A percentile compares a stretch with the other conserved stretches of the same genome.
Evolutionary conservation across 2,329 filamentous ascomycete species (phyloP).

Genomic region (Chaetoscypha palmicola): DNA sequence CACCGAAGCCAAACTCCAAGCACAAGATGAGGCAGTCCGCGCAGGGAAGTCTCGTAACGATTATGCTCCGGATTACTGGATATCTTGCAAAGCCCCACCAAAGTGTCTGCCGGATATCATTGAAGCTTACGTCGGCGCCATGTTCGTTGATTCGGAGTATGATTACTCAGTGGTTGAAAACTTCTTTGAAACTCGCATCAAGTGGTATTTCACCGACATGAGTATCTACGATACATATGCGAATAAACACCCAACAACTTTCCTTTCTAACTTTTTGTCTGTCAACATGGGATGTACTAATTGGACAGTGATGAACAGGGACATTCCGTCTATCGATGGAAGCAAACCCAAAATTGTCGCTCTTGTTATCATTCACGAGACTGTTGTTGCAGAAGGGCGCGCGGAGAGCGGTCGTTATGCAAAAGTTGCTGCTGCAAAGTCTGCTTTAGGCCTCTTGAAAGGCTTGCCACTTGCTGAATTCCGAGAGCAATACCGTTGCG

Average conservation of each 20-base stretch:
- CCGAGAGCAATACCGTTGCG: slow-evolving; percentile 51
- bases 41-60: slow-evolving; percentile 33
- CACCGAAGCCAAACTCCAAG: slow-evolving; percentile 41
- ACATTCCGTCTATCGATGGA: slow-evolving; percentile 35
- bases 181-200: slow-evolving; percentile 73
- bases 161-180: slow-evolving; percentile 63
- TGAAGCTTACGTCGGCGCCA: slow-evolving; percentile 80
- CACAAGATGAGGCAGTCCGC: slow-evolving; percentile 28
- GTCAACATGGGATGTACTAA: slow-evolving; percentile 58
- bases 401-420: slow-evolving; percentile 65
- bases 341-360: slow-evolving; percentile 52
- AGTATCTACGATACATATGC: slow-evolving; percentile 79
- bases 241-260: slow-evolving; percentile 76
- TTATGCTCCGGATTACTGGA: slow-evolving; percentile 62
- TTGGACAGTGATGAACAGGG: slow-evolving; percentile 41
- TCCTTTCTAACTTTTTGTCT: slow-evolving; percentile 57
- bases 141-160: slow-evolving; percentile 86
- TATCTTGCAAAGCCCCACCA: slow-evolving; percentile 53
- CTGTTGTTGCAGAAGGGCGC: slow-evolving; percentile 54
- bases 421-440: slow-evolving; percentile 58
- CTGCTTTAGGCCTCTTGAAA: slow-evolving; percentile 44
- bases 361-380: slow-evolving; percentile 68
- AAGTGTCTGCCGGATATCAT: slow-evolving; percentile 79
- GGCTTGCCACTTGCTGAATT: slow-evolving; percentile 49
- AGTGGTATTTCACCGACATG: slow-evolving; percentile 80